phyloP scores from a whole-genome alignment of 2,329 filamentous ascomycete genomes.

The Beauveria medogensis region DNA sequence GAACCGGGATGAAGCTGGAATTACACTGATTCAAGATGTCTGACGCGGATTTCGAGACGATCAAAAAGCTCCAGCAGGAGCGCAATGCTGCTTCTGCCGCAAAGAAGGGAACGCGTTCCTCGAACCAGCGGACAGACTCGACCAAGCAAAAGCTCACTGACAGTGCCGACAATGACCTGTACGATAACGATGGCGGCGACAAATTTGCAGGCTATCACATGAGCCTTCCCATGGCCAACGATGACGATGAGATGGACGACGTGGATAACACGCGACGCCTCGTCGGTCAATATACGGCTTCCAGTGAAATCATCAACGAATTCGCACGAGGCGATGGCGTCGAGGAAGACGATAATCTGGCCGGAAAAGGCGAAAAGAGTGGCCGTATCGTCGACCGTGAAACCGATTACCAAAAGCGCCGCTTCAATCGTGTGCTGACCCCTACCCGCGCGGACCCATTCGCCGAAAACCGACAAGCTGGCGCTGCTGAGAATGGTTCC shows the following conservation, averaged over 20 bases:
- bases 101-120: conserved; percentile 72
- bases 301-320: conserved; percentile 85
- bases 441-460: conserved; percentile 83
- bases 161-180: conserved; percentile 78
- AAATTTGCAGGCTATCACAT: conserved; percentile 86
- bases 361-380: conserved; percentile 76
- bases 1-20: conserved; percentile 35
- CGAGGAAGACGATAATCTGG: conserved; percentile 84
- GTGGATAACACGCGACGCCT: conserved; percentile 67
- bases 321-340: conserved; percentile 78
- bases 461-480: conserved; percentile 63
- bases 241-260: conserved; percentile 71
- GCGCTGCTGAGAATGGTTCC: conserved; percentile 60
- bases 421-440: conserved; percentile 80
- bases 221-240: conserved; percentile 73
- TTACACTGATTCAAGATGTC: conserved; percentile 46
- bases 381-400: conserved; percentile 87
- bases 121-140: conserved; percentile 75
- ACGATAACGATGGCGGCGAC: conserved; percentile 68
- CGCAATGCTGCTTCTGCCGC: conserved; percentile 71
- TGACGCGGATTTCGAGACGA: conserved; percentile 78
- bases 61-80: conserved; percentile 85
- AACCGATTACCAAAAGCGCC: conserved; percentile 94
- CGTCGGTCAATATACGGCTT: conserved; percentile 93
- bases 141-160: conserved; percentile 90